Evolutionary conservation across 2,329 filamentous ascomycete species (phyloP), one percentile per base, ranked within the genome.

Genomic region (Tolypocladium capitatum): DNA sequence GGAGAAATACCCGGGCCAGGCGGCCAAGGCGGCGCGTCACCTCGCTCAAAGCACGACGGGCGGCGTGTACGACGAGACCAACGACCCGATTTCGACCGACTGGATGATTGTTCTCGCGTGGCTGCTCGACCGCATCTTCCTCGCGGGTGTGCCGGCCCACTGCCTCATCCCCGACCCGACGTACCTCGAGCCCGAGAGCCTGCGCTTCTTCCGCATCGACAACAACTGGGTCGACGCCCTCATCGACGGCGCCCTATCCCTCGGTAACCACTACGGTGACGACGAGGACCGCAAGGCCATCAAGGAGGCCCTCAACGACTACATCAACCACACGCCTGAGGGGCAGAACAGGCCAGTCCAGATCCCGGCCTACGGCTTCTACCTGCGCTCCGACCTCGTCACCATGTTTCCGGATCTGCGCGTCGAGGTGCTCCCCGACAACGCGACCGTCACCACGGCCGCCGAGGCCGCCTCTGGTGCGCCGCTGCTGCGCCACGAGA

Each of bases 141-240:
- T 73, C 1, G 47, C 47, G 0, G 56, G 58, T 1, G 57, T 73
- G 0, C 70, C 70, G 0, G 53, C 64, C 0, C 68, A 72, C 40
- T 70, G 63, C 47, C 55, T 72, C 2, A 52, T 73, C 5, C 43
- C 61, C 0, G 70, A 73, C 24, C 62, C 67, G 0, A 54, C 49
- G 0, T 52, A 63, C 33, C 53, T 74, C 0, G 62, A 55, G 0
- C 40, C 33, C 5, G 71, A 74, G 50, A 60, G 48, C 10, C 45
- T 74, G 0, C 61, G 68, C 0, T 70, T 72, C 58, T 74, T 74
- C 56, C 49, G 60, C 33, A 67, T 74, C 11, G 71, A 75, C 46
- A 24, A 48, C 1, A 62, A 62, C 46, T 74, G 71, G 71, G 51
- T 66, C 0, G 65, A 70, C 41, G 61, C 61, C 7, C 45, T 73